These are phyloP conservation scores for Cryptococcus sp. DNA, from an alignment of 1,284 basidiomycete genomes.

Conservation along the genomic window DNA sequence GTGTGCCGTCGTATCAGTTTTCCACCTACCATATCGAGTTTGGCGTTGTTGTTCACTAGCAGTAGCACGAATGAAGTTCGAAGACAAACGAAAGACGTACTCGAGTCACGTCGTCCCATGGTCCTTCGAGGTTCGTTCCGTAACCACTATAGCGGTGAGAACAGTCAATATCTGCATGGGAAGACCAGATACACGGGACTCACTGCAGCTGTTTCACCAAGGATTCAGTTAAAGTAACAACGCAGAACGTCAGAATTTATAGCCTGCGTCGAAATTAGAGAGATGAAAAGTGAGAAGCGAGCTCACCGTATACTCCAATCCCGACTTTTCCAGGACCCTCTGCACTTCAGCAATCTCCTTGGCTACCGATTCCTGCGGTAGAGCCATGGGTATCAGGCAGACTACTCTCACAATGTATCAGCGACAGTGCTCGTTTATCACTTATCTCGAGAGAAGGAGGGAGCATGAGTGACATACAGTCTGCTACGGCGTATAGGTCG, in stretches of 20 bases:
- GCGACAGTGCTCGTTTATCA: not conserved
- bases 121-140: conserved; percentile 85
- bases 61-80: not conserved
- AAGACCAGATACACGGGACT: conserved; percentile 47
- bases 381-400: conserved; percentile 54
- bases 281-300: not conserved
- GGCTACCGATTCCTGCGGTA: conserved; percentile 49
- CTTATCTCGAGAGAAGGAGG: not conserved
- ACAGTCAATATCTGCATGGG: no score
- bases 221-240: no score
- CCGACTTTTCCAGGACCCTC: conserved; percentile 74
- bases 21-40: not conserved
- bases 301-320: conserved; percentile 74
- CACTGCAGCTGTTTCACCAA: conserved; percentile 53
- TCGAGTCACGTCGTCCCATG: conserved; percentile 71
- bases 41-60: not conserved
- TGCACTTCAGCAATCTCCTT: conserved; percentile 64
- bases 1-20: not conserved
- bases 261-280: not conserved
- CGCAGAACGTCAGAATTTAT: not conserved
- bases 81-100: conserved; percentile 15
- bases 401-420: conserved; percentile 26
- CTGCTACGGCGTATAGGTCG: conserved; percentile 33
- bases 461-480: conserved; percentile 17
- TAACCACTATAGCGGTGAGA: conserved; percentile 64